phyloP scores from a whole-genome alignment of 1,284 basidiomycete species.

The Pseudozyma tsukubaensis region DNA sequence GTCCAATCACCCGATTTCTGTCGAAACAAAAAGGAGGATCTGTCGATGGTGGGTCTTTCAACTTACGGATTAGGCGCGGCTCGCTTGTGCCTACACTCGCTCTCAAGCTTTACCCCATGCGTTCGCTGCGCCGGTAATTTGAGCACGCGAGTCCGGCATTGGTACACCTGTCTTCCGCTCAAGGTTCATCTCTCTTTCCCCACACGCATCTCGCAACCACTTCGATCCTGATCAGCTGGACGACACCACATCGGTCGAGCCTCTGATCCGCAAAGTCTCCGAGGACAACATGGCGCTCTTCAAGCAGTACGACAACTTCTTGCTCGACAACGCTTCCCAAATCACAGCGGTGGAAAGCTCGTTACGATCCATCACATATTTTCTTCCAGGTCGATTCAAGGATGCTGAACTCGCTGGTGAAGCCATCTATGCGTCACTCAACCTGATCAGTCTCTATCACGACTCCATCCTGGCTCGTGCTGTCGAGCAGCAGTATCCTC shows the following conservation, averaged over 20 bases:
- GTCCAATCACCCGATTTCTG: background rate
- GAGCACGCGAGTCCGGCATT: constrained; percentile 14
- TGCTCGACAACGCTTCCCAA: constrained; percentile 65
- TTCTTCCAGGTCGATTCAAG: constrained; percentile 93
- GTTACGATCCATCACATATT: constrained; percentile 89
- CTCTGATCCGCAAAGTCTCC: background rate
- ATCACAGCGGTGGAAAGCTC: constrained; percentile 87
- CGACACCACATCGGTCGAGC: background rate
- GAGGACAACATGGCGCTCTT: constrained; percentile 51
- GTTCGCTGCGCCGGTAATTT: constrained; percentile 2
- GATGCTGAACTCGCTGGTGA: constrained; percentile 81
- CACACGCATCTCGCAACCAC: too few species aligned
- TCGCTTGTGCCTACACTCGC: background rate
- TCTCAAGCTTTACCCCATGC: background rate
- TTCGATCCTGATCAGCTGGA: background rate
- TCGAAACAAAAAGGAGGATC: background rate
- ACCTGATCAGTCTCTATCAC: constrained; percentile 70
- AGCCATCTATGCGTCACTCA: constrained; percentile 69
- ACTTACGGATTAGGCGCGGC: background rate
- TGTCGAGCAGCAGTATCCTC: constrained; percentile 44
- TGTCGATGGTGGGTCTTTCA: background rate
- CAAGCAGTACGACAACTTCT: constrained; percentile 63
- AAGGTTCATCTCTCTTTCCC: too few species aligned
- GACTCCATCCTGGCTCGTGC: constrained; percentile 69
- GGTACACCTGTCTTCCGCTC: too few species aligned